Conservation (phyloP, 768 basidiomycete genomes). For the Agrocybe praecox region DNA sequence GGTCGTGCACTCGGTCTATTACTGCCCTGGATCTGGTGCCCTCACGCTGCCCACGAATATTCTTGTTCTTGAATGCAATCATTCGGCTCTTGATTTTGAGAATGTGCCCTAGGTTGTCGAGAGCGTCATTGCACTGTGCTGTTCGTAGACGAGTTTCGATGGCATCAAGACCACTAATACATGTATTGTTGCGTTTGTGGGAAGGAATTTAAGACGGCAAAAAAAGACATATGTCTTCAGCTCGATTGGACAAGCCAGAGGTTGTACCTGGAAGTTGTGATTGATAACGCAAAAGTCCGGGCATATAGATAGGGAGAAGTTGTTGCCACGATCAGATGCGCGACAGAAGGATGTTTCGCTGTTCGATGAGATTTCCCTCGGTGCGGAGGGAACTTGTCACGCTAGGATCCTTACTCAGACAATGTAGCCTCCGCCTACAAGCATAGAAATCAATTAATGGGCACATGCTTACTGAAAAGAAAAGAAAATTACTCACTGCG, state of each 20-base stretch:
- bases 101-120: conserved; percentile 1
- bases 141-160: conserved; percentile 9
- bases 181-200: background rate
- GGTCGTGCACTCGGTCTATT: conserved; percentile 10
- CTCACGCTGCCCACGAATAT: conserved; percentile 1
- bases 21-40: conserved; percentile 1
- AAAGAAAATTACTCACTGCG: conserved; percentile 7
- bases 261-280: background rate
- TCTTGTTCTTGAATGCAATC: conserved; percentile 8
- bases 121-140: conserved; percentile 10
- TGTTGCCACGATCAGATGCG: no score
- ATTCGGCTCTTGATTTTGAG: conserved; percentile 12
- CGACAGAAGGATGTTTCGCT: no score
- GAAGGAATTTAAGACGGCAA: conserved; percentile 6
- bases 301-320: conserved; percentile 12
- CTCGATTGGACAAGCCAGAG: background rate
- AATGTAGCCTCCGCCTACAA: conserved; percentile 9
- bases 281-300: conserved; percentile 9
- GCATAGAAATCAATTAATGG: background rate
- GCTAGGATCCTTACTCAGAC: background rate
- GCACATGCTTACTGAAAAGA: no score
- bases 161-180: background rate
- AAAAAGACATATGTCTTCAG: conserved; percentile 7
- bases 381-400: background rate
- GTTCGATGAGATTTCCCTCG: background rate